Evolutionary conservation across 2,329 filamentous ascomycete genomes (phyloP).

Genomic region (Neofusicoccum laricinum): DNA sequence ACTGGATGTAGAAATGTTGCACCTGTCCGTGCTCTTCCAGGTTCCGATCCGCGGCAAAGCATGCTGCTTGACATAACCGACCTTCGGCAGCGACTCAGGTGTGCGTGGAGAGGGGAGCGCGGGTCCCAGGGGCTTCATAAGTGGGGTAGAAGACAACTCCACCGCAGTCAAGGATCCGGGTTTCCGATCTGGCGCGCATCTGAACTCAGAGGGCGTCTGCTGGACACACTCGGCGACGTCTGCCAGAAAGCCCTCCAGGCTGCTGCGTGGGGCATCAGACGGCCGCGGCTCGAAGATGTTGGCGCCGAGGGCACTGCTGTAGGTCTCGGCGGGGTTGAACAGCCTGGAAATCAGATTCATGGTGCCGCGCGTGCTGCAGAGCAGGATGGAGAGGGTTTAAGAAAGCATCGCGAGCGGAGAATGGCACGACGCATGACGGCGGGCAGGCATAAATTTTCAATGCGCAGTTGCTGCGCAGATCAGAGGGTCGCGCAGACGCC

Average conservation of each 20-base stretch:
- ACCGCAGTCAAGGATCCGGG: not conserved
- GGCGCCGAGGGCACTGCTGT: not conserved
- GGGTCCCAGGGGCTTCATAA: constrained; percentile 5
- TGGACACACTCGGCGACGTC: not conserved
- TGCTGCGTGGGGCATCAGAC: not conserved
- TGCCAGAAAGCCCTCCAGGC: constrained; percentile 1
- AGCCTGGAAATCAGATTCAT: constrained; percentile 5
- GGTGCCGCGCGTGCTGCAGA: not conserved
- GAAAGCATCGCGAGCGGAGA: not conserved
- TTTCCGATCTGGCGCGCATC: not conserved
- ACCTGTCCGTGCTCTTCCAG: not conserved
- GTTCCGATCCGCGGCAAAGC: not conserved
- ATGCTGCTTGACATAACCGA: not conserved
- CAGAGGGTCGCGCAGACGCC: constrained; percentile 1
- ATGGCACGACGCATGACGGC: not conserved
- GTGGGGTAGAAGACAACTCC: constrained; percentile 6
- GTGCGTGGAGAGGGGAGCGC: not conserved
- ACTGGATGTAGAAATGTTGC: not conserved
- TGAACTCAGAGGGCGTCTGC: not conserved
- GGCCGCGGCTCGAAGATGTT: constrained; percentile 10
- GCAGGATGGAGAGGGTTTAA: not conserved
- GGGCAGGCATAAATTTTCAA: constrained; percentile 6
- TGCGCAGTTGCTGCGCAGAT: constrained; percentile 6
- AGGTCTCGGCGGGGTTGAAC: not conserved
- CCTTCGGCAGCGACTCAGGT: not conserved